Conservation (phyloP, 495 filamentous ascomycete species). For the Xanthoparmelia taractica region DNA sequence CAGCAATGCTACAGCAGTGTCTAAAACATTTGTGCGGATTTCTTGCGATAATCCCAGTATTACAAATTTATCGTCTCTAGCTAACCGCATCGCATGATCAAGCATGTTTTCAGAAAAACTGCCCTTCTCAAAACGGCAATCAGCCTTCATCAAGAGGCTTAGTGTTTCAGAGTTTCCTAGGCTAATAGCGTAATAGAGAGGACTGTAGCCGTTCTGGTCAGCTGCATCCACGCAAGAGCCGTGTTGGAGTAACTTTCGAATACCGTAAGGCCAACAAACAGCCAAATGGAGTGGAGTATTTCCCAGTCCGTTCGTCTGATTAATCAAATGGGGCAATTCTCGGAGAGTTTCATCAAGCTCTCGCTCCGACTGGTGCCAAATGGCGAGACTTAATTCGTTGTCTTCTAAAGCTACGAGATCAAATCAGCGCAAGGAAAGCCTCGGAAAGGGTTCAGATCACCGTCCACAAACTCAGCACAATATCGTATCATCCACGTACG, state of each 20-base stretch:
- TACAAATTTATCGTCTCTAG: not conserved
- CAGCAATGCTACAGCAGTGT: not conserved
- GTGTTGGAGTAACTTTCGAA: not conserved
- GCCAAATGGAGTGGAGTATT: not conserved
- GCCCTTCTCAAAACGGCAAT: not conserved
- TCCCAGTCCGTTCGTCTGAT: not conserved
- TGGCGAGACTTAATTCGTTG: not conserved
- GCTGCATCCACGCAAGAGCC: not conserved
- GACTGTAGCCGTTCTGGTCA: not conserved
- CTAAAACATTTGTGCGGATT: not conserved
- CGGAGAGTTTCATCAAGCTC: not conserved
- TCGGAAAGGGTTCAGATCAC: not conserved
- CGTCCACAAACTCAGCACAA: not conserved
- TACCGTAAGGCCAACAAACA: not conserved
- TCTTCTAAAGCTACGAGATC: not conserved
- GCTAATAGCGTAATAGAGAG: not conserved
- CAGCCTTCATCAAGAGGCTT: not conserved
- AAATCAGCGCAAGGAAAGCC: not conserved
- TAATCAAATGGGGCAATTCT: not conserved
- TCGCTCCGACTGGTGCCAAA: not conserved
- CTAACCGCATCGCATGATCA: no score
- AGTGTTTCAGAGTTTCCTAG: not conserved
- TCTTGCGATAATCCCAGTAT: not conserved
- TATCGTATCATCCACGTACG: not conserved
- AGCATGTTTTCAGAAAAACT: no score